These are phyloP conservation scores for Mortierella sp. DNA, from an alignment of 371 early-diverging fungal genomes.

Conservation along the genomic window DNA sequence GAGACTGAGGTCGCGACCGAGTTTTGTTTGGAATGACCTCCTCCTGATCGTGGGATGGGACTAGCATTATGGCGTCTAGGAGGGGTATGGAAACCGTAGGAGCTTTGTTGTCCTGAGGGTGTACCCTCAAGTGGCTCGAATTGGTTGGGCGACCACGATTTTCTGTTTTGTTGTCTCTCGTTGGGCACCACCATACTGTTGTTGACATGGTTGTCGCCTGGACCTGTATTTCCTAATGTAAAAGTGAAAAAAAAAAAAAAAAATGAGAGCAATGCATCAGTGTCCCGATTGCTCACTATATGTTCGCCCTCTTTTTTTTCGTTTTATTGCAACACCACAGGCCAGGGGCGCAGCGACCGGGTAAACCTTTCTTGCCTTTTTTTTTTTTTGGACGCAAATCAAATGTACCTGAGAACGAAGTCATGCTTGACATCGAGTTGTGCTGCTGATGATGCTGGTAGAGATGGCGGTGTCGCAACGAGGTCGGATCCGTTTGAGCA, in stretches of 20 bases:
- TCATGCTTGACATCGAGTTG: conserved; percentile 29
- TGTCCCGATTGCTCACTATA: no score
- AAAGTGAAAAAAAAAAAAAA: conserved; percentile 2
- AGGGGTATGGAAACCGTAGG: conserved; percentile 26
- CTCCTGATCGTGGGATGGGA: conserved; percentile 8
- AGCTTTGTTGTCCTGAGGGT: background rate
- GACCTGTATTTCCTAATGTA: conserved; percentile 27
- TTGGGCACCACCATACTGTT: conserved; percentile 15
- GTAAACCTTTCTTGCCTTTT: background rate
- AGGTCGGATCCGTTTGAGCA: conserved; percentile 18
- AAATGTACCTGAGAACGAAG: conserved; percentile 9
- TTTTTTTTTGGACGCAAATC: no score
- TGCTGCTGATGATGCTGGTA: conserved; percentile 34
- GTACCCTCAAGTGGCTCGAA: conserved; percentile 18
- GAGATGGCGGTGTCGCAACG: conserved; percentile 5
- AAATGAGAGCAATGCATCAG: background rate
- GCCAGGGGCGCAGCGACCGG: background rate
- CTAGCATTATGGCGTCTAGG: conserved; percentile 17
- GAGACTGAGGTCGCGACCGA: conserved; percentile 33
- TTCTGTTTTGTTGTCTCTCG: conserved; percentile 11
- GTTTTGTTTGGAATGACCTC: conserved; percentile 25
- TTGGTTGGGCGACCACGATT: conserved; percentile 43
- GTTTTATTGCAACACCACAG: no score
- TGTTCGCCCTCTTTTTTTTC: no score
- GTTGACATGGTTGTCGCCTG: conserved; percentile 11